A percentile compares a stretch with the other conserved stretches of the same genome.
These are phyloP conservation scores for Phyllosticta citriasiana DNA, from an alignment of 2,329 filamentous ascomycete species.

Conservation along the genomic window DNA sequence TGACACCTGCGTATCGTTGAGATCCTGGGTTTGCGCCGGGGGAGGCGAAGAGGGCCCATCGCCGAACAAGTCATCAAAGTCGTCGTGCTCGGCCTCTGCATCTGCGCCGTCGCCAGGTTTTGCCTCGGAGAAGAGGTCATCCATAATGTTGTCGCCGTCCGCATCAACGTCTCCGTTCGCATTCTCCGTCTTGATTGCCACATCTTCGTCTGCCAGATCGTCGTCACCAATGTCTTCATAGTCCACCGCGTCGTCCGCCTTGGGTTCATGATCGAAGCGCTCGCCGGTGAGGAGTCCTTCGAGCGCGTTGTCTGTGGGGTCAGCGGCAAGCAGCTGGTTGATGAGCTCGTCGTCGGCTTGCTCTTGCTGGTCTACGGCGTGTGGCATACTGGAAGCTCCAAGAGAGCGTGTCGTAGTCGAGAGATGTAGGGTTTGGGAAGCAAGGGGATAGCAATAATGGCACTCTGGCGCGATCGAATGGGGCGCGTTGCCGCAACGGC, in stretches of 20 bases:
- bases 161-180: conserved; percentile 18
- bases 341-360: conserved; percentile 20
- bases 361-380: conserved; percentile 20
- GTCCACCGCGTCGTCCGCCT: conserved; percentile 86
- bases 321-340: conserved; percentile 18
- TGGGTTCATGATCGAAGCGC: conserved; percentile 49
- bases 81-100: conserved; percentile 18
- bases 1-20: background rate
- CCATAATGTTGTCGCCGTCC: conserved; percentile 19
- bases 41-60: conserved; percentile 34
- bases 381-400: conserved; percentile 22
- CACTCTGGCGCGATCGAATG: background rate
- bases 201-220: conserved; percentile 69
- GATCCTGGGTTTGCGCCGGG: background rate
- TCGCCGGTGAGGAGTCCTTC: conserved; percentile 15
- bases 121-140: conserved; percentile 17
- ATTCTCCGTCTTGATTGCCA: conserved; percentile 14
- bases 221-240: conserved; percentile 88
- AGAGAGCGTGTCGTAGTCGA: background rate
- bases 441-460: background rate
- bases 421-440: background rate
- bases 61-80: conserved; percentile 58
- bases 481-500: background rate
- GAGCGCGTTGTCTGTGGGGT: conserved; percentile 16
- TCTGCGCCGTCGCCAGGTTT: conserved; percentile 11